Conservation (phyloP, 192 early-diverging fungal species). For the Umbelopsis vinacea region DNA sequence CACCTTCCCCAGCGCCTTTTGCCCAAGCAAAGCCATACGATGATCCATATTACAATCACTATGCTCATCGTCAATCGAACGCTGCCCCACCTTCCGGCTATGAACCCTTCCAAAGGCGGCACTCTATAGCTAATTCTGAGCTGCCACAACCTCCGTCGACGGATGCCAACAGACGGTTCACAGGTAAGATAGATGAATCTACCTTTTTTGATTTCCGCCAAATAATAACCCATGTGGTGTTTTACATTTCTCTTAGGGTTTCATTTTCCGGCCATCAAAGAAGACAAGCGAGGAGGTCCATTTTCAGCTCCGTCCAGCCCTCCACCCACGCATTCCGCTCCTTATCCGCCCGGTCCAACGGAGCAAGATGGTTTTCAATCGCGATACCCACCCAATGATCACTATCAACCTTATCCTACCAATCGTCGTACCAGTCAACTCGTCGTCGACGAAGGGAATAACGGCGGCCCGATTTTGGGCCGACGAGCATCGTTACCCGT, state of each 20-base stretch:
- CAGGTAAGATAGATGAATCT: no score
- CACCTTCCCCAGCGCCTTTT: conserved; percentile 39
- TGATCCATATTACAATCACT: conserved; percentile 15
- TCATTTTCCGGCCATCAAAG: conserved; percentile 39
- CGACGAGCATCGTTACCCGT: conserved; percentile 42
- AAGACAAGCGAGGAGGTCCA: conserved; percentile 34
- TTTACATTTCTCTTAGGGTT: conserved; percentile 4
- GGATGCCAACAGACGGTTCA: neutral
- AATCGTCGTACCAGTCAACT: conserved; percentile 19
- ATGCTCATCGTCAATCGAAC: neutral
- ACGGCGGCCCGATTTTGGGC: conserved; percentile 18
- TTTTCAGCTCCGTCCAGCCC: conserved; percentile 45
- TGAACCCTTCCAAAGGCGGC: conserved; percentile 42
- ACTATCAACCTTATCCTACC: conserved; percentile 18
- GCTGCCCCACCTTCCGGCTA: conserved; percentile 25
- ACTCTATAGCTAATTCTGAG: conserved; percentile 43
- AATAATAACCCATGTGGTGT: no score
- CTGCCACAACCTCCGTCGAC: neutral
- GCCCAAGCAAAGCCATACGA: conserved; percentile 20
- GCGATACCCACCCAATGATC: neutral
- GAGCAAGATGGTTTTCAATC: neutral
- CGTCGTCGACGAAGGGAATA: conserved; percentile 9
- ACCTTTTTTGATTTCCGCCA: no score
- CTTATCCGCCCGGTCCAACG: neutral
- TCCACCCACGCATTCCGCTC: conserved; percentile 26